phyloP scores from a whole-genome alignment of 2,329 filamentous ascomycete species.

The Fusarium sp. region DNA sequence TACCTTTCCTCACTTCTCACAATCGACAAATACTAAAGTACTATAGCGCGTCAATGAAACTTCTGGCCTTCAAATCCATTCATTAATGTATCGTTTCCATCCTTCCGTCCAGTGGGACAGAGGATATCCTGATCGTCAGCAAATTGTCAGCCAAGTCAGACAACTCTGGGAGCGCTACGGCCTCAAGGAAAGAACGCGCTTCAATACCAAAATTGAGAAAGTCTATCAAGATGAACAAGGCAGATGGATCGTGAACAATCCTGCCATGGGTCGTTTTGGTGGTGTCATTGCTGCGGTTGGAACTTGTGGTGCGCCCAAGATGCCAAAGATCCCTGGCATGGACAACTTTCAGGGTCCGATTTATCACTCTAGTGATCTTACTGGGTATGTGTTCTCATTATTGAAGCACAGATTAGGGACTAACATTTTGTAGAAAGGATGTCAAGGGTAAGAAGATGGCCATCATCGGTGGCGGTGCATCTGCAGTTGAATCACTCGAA shows the following conservation, averaged over 20 bases:
- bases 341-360: conserved; percentile 77
- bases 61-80: conserved; percentile 85
- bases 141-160: conserved; percentile 79
- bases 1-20: neutral
- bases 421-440: conserved; percentile 62
- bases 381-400: conserved; percentile 57
- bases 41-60: conserved; percentile 80
- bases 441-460: conserved; percentile 80
- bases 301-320: conserved; percentile 82
- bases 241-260: conserved; percentile 81
- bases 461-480: conserved; percentile 82
- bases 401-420: neutral
- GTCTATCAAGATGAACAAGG: conserved; percentile 75
- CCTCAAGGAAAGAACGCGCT: conserved; percentile 75
- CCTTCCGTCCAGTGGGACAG: conserved; percentile 78
- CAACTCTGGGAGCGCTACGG: conserved; percentile 80
- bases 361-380: conserved; percentile 80
- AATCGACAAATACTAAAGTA: neutral
- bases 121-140: conserved; percentile 81
- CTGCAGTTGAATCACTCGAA: conserved; percentile 84
- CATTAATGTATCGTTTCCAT: conserved; percentile 88
- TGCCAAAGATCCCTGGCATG: conserved; percentile 76
- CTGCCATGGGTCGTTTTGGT: conserved; percentile 77
- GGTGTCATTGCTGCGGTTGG: conserved; percentile 83
- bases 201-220: conserved; percentile 75